Conservation (phyloP, 805 yeast genomes). For the Ogataea pignaliae region DNA sequence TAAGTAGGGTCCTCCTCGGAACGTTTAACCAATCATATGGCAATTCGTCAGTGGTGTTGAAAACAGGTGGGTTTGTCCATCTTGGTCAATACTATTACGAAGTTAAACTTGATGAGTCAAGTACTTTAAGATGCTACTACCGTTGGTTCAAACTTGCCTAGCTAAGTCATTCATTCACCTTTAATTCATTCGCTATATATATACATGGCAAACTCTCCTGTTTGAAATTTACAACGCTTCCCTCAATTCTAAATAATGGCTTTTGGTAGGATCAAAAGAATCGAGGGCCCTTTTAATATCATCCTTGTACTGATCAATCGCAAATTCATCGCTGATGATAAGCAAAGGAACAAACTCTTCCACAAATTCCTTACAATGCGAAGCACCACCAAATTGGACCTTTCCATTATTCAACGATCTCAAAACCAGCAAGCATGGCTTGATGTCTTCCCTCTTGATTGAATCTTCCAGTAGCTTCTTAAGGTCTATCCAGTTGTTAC, state of each 20-base stretch:
- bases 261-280: constrained; percentile 5
- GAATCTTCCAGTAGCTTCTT: constrained; percentile 11
- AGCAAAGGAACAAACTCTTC: constrained; percentile 14
- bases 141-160: constrained; percentile 17
- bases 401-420: constrained; percentile 1
- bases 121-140: constrained; percentile 10
- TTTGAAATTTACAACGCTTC: neutral
- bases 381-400: constrained; percentile 5
- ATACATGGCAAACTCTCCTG: neutral
- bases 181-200: neutral
- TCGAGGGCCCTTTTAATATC: constrained; percentile 1
- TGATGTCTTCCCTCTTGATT: constrained; percentile 11
- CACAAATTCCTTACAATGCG: constrained; percentile 9
- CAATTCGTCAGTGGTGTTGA: neutral
- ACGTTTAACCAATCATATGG: too few species aligned
- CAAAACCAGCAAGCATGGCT: constrained; percentile 8
- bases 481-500: constrained; percentile 14
- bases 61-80: constrained; percentile 10
- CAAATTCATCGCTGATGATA: constrained; percentile 5
- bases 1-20: too few species aligned
- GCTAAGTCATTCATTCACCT: neutral
- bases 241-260: constrained; percentile 5
- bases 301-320: constrained; percentile 1
- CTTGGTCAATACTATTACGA: constrained; percentile 14
- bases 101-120: neutral